phyloP scores from a whole-genome alignment of 2,329 filamentous ascomycete species.

The Aspergillus clavatus region DNA sequence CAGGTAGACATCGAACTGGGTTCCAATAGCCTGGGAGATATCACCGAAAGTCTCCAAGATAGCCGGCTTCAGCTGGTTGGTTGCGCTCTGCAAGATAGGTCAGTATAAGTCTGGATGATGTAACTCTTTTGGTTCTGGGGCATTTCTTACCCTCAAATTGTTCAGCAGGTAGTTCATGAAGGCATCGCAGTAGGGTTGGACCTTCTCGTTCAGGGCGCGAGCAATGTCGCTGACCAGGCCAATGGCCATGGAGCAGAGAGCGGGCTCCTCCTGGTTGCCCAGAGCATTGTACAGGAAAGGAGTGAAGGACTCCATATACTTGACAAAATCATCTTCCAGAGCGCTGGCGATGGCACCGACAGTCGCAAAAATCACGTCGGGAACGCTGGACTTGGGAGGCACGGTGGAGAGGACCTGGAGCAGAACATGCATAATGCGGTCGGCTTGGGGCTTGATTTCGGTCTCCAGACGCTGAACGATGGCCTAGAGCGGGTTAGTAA shows the following conservation, averaged over 20 bases:
- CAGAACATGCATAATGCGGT: constrained; percentile 87
- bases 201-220: constrained; percentile 80
- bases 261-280: constrained; percentile 90
- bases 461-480: constrained; percentile 88
- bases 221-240: constrained; percentile 96
- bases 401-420: constrained; percentile 74
- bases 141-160: constrained; percentile 65
- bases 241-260: constrained; percentile 93
- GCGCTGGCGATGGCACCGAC: constrained; percentile 89
- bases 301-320: constrained; percentile 95
- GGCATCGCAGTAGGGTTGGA: constrained; percentile 90
- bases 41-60: constrained; percentile 98
- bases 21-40: constrained; percentile 89
- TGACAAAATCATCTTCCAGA: constrained; percentile 85
- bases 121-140: background rate
- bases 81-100: constrained; percentile 59
- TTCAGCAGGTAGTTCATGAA: constrained; percentile 98
- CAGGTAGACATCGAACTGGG: constrained; percentile 88
- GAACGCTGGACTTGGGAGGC: constrained; percentile 83
- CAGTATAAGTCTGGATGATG: constrained; percentile 23
- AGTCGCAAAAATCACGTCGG: constrained; percentile 87
- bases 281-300: constrained; percentile 92
- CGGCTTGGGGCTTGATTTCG: constrained; percentile 83
- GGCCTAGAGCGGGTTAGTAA: too few species aligned
- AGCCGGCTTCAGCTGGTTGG: constrained; percentile 95